phyloP scores from a whole-genome alignment of 2,329 filamentous ascomycete genomes.

The Fusarium domesticum region DNA sequence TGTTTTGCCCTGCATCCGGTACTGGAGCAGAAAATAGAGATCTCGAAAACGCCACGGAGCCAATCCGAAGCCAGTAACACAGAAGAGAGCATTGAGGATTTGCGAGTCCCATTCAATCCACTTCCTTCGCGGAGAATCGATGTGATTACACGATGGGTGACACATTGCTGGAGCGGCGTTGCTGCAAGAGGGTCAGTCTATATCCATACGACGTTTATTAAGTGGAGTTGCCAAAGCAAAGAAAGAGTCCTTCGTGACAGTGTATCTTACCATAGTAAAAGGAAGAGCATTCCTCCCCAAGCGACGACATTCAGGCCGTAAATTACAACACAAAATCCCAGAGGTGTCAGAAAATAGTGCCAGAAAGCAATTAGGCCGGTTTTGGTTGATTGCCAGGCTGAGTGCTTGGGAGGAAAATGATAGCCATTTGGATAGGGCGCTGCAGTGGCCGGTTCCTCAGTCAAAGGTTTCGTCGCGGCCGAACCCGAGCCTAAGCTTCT shows the following conservation, averaged over 20 bases:
- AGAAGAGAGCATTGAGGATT: conserved; percentile 76
- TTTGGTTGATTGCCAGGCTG: conserved; percentile 56
- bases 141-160: conserved; percentile 63
- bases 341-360: conserved; percentile 70
- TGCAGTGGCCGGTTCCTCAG: conserved; percentile 30
- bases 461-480: conserved; percentile 5
- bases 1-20: conserved; percentile 51
- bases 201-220: background rate
- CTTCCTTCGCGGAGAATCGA: conserved; percentile 71
- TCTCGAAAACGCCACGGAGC: conserved; percentile 84
- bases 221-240: background rate
- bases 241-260: background rate
- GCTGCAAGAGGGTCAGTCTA: conserved; percentile 14
- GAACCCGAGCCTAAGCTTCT: background rate
- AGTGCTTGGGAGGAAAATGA: conserved; percentile 60
- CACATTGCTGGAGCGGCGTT: conserved; percentile 64
- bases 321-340: conserved; percentile 73
- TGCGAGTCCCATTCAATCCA: conserved; percentile 88
- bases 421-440: conserved; percentile 60
- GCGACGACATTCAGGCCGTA: conserved; percentile 82
- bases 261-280: conserved; percentile 67
- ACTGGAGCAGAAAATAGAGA: conserved; percentile 68
- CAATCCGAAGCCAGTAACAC: conserved; percentile 79
- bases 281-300: conserved; percentile 89
- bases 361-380: conserved; percentile 62